These are phyloP conservation scores for Vigna mungo DNA, from an alignment of 306 rosid genomes.

Conservation along the genomic window DNA sequence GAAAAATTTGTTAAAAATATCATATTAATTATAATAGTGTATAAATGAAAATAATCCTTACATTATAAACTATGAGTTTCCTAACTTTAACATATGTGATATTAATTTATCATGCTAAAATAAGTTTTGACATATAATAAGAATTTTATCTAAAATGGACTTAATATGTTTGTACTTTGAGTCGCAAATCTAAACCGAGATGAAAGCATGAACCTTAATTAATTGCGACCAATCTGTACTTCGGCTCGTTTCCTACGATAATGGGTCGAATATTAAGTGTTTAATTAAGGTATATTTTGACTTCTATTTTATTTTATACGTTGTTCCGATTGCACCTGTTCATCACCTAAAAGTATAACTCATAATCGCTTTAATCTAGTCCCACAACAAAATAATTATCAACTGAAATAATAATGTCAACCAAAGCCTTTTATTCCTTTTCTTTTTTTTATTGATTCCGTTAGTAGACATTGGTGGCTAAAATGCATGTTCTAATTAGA, in stretches of 20 bases:
- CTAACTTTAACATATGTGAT: not conserved
- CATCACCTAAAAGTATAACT: conserved; percentile 36
- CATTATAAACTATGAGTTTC: no score
- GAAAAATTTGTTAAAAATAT: no score
- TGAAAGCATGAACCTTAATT: conserved; percentile 44
- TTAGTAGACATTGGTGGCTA: conserved; percentile 43
- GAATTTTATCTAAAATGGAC: not conserved
- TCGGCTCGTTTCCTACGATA: conserved; percentile 39
- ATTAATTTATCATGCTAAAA: not conserved
- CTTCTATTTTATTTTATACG: not conserved
- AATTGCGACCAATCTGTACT: conserved; percentile 28
- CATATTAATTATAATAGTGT: no score
- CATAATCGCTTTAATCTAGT: conserved; percentile 4
- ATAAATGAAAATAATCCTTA: no score
- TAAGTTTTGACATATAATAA: not conserved
- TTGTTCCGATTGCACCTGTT: conserved; percentile 37
- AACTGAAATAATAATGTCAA: conserved; percentile 32
- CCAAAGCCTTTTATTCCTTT: not conserved
- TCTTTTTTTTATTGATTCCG: conserved; percentile 37
- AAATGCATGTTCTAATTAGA: conserved; percentile 51
- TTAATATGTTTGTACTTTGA: not conserved
- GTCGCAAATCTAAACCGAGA: not conserved
- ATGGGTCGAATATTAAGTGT: conserved; percentile 21
- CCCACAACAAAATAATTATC: conserved; percentile 11
- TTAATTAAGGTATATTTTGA: conserved; percentile 38